Base-by-base conservation (phyloP, 805 yeast species). In the Yamadazyma olivae region DNA sequence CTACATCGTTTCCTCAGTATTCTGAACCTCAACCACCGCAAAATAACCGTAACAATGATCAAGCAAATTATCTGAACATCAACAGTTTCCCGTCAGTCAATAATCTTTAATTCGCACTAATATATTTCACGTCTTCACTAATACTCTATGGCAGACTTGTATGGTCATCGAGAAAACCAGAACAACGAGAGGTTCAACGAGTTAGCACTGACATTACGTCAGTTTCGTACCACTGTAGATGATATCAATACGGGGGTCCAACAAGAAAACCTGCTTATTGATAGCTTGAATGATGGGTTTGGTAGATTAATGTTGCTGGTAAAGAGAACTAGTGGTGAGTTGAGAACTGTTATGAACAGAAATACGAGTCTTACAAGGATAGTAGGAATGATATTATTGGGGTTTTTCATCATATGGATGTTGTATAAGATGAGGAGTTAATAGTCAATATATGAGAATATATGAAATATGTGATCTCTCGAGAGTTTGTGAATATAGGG, bases 171-270 rank as follows among this genome's bases (percentile, higher is more conserved):
- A 44, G 74, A 67, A 44, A 58, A 61, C 27, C 67, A 64, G 36
- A 67, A 67, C 44, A 64, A 67, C 45, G 66, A 64, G 43, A 42
- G 66, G 36, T 67, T 67, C 41, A 71, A 67, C 35, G 66, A 61
- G 38, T 54, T 67, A 21, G 71, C 74, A 0, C 66, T 51, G 38
- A 67, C 73, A 0, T 50, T 67, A 24, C 62, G 64, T 36, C 70
- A 63, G 39, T 67, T 67, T 40, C 55, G 74, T 21, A 64, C 48
- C 9, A 66, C 71, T 0, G 71, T 67, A 4, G 64, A 61, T 35
- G 74, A 67, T 33, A 67, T 67, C 3, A 68, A 64, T 40, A 69
- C 66, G 4, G 44, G 59, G 14, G 57, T 67, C 6, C 68, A 63
- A 39, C 70, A 56, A 38, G 73, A 67, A 41, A 52, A 50, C 40